These are phyloP conservation scores for Pseudogymnoascus sp. DNA, from an alignment of 2,329 filamentous ascomycete species.

Conservation along the genomic window DNA sequence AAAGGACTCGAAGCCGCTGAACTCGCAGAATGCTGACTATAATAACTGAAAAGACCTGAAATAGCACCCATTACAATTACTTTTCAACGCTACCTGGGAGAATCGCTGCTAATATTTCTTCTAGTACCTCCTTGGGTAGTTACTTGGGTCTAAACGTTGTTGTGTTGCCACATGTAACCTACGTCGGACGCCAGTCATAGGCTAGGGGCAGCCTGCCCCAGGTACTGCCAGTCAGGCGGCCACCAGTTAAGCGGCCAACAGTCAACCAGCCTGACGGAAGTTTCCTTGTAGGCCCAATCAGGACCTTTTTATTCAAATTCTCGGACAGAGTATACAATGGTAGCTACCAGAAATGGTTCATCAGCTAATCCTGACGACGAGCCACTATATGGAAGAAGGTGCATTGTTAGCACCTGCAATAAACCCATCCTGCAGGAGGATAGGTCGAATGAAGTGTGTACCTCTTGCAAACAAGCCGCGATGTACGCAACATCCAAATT, in stretches of 20 bases:
- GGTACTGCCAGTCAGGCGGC: neutral
- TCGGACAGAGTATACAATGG: neutral
- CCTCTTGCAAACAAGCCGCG: neutral
- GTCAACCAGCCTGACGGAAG: neutral
- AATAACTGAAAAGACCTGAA: conserved; percentile 75
- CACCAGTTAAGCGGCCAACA: neutral
- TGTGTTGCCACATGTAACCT: neutral
- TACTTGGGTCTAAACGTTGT: neutral
- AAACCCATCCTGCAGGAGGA: neutral
- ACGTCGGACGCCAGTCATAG: neutral
- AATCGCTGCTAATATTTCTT: neutral
- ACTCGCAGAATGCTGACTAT: conserved; percentile 33
- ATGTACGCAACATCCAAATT: neutral
- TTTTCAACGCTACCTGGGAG: neutral
- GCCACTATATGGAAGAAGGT: neutral
- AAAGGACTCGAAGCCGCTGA: conserved; percentile 26
- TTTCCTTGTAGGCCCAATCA: neutral
- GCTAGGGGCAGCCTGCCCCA: neutral
- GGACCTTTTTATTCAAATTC: neutral
- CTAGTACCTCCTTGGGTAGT: neutral
- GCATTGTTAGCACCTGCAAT: neutral
- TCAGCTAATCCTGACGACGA: neutral
- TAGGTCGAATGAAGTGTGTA: neutral
- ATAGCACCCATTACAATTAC: conserved; percentile 24
- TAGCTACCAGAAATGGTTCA: neutral